Percentiles rank a stretch among this genome's conserved stretches.
Evolutionary conservation across 352 stramenopile species (phyloP).

Genomic region (Saprolegnia parasitica): DNA sequence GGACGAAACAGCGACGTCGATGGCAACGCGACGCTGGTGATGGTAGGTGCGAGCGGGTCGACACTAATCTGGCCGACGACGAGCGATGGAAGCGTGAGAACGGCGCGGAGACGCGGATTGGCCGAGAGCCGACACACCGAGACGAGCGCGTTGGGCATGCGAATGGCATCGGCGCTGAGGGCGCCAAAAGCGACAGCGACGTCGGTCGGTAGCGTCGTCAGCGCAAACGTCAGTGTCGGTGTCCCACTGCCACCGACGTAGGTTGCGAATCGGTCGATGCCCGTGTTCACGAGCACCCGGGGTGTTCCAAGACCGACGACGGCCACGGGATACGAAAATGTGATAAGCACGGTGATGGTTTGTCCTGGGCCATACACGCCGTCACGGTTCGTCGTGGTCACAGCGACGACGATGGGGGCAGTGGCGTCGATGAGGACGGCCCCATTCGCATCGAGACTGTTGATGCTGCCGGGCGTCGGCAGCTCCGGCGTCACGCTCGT

Average conservation of each 20-base stretch:
- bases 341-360: constrained; percentile 43
- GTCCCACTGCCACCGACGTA: constrained; percentile 45
- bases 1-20: constrained; percentile 41
- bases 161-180: constrained; percentile 9
- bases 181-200: not conserved
- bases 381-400: constrained; percentile 40
- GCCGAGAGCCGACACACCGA: constrained; percentile 31
- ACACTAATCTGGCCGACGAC: constrained; percentile 28
- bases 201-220: not conserved
- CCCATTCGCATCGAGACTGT: constrained; percentile 60
- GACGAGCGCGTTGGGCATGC: constrained; percentile 15
- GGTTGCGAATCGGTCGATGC: constrained; percentile 30
- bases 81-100: constrained; percentile 31
- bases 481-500: constrained; percentile 49
- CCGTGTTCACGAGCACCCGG: constrained; percentile 31
- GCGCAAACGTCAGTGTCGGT: constrained; percentile 30
- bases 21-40: constrained; percentile 49
- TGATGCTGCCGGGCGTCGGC: constrained; percentile 46
- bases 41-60: constrained; percentile 44
- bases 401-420: constrained; percentile 40
- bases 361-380: constrained; percentile 59
- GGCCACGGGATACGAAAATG: constrained; percentile 49
- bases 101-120: not conserved
- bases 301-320: constrained; percentile 3
- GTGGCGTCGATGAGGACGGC: constrained; percentile 73